Base-by-base conservation (phyloP, 176 grass and related monocot species). In the Eleusine indica region DNA sequence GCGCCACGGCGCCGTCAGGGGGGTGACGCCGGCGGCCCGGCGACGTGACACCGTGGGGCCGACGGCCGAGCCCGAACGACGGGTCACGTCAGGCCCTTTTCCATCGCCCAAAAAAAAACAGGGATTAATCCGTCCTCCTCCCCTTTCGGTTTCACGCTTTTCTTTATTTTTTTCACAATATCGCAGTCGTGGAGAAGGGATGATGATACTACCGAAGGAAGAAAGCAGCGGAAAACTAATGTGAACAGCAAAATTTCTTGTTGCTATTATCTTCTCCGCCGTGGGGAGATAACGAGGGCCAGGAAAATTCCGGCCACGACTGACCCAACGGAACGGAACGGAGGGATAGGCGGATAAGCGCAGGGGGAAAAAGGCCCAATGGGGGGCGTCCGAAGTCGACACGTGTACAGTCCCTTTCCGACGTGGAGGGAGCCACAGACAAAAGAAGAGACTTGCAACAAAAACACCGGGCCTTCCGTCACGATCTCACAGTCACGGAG, bases 311-410 rank as follows among this genome's bases (percentile, higher is more conserved):
- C 18, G 52, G 80, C 63, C 62, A 83, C 61, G 6, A 48, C 11
- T 51, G 73, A 46, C 38, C 76, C 9, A 68, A 80, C 60, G 73
- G 35, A 78, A 46, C 73, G 39, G 54, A 12, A 3, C 13, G 22
- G 43, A 58, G 35, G 49, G 84, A 86, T 86, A 74, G 78, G 60
- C 49, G 75, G 83, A 94, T 89, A 79, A 64, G 74, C 52, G 63
- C 66, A 47, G 53, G 17, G 9, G 25, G 70, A 74, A 84, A 86
- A 82, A 39, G 19, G 40, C 48, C 80, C 46, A 57, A 64, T 73
- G 39, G 53, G 53, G 39, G 3, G 46, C 38, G 43, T 58, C 4
- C 68, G 0, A 1, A 0, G 2, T 61, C 42, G 81, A 88, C 89
- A 87, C 83, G 89, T 70, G 67, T 66, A 39, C 0, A 0, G n/a